phyloP scores from a whole-genome alignment of 2,329 filamentous ascomycete species.

The Shiraia bambusicola region DNA sequence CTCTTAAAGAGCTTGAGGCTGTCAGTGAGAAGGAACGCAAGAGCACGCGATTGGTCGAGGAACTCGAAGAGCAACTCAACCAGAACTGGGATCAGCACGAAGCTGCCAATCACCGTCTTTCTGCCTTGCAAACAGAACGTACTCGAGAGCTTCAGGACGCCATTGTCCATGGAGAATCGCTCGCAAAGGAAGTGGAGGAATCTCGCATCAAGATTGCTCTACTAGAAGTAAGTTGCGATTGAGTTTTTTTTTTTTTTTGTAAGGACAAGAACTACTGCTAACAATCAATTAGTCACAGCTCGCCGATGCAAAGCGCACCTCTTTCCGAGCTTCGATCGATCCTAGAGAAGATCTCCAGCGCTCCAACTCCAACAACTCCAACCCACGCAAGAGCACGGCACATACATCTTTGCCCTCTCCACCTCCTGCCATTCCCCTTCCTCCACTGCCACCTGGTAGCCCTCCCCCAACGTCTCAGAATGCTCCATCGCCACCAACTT shows the following conservation, averaged over 20 bases:
- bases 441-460: conserved; percentile 69
- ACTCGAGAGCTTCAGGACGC: conserved; percentile 47
- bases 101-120: conserved; percentile 79
- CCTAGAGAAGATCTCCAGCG: conserved; percentile 55
- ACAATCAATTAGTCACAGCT: conserved; percentile 59
- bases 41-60: conserved; percentile 87
- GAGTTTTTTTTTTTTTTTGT: too few relatives aligned
- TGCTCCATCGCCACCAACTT: conserved; percentile 59
- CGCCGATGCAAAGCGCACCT: conserved; percentile 56
- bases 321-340: conserved; percentile 48
- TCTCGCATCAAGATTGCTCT: conserved; percentile 71
- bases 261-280: conserved; percentile 13
- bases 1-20: conserved; percentile 58
- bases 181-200: conserved; percentile 71
- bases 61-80: conserved; percentile 94
- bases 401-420: conserved; percentile 86
- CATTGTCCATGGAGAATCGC: conserved; percentile 45
- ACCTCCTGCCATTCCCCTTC: conserved; percentile 92
- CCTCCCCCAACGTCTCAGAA: conserved; percentile 50
- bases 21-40: conserved; percentile 74
- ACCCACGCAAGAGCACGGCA: conserved; percentile 81
- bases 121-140: conserved; percentile 58
- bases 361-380: conserved; percentile 63
- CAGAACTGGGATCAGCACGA: conserved; percentile 94
- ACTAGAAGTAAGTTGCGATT: conserved; percentile 68